Evolutionary conservation across 2,329 filamentous ascomycete species (phyloP), one percentile per base, ranked within the genome.

Genomic region (Arthrobotrys megalospora): DNA sequence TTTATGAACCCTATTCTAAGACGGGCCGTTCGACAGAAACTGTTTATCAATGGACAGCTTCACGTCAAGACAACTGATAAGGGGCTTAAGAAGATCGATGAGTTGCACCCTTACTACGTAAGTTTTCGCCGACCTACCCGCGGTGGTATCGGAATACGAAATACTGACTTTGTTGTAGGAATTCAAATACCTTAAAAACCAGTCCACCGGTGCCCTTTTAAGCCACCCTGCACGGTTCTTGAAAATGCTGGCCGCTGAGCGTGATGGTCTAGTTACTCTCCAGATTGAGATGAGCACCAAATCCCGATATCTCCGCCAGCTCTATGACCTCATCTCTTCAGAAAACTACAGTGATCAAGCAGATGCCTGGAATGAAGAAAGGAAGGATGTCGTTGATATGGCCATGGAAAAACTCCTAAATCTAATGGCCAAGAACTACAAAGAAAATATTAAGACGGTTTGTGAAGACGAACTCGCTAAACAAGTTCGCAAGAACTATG

Each of bases 201-300:
- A 97, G 84, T 92, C 93, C 6, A 92, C 97, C 79, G 87, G 87
- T 48, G 92, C 96, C 80, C 89, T 98, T 76, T 92, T 93, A 1
- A 90, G 90, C 65, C 91, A 92, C 66, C 96, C 96, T 0, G 94
- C 97, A 80, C 87, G 97, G 28, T 99, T 96, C 83, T 86, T 99
- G 70, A 95, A 96, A 85, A 99, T 99, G 96, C 90, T 98, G 84
- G 96, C 94, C 84, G 96, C 96, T 1, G 96, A 99, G 84, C 92
- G 96, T 82, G 96, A 99, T 83, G 94, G 95, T 1, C 87, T 99
- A 0, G 89, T 99, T 12, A 93, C 97, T 76, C 93, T 99, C 68
- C 91, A 90, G 81, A 89, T 98, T 16, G 89, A 89, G 12, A 88
- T 98, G 83, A 90, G 93, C 81, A 90, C 92, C 69, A 91, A 92